These are phyloP conservation scores for Paratinospora sagittata DNA, from an alignment of 164 flowering plant genomes.

Conservation along the genomic window DNA sequence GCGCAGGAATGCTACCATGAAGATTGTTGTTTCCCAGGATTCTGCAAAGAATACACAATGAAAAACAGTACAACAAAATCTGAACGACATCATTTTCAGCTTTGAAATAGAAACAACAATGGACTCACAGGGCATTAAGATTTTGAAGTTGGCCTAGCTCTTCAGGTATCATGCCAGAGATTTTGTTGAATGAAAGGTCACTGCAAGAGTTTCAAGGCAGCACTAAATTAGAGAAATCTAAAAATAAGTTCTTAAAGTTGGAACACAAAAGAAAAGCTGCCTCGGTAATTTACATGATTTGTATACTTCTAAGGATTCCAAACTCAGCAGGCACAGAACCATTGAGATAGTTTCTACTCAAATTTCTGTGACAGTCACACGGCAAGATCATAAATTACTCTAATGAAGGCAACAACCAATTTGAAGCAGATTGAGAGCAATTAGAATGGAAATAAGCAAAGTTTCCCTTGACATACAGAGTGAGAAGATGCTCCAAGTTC, in stretches of 20 bases:
- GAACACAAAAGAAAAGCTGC: background rate
- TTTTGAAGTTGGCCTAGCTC: conserved; percentile 83
- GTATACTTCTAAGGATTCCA: conserved; percentile 75
- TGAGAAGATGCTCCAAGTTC: conserved; percentile 82
- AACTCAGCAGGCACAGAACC: conserved; percentile 68
- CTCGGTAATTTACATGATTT: conserved; percentile 47
- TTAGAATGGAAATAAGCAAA: background rate
- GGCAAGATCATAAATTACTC: background rate
- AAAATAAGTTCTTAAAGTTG: background rate
- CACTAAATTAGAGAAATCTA: background rate
- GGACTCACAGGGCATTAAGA: conserved; percentile 54
- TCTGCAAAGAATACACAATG: conserved; percentile 24
- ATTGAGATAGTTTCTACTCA: conserved; percentile 56
- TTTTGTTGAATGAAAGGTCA: conserved; percentile 69
- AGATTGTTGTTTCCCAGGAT: conserved; percentile 65
- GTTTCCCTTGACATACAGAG: conserved; percentile 37
- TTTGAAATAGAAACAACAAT: background rate
- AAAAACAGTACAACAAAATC: background rate
- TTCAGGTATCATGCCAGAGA: conserved; percentile 61
- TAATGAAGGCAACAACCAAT: too few relatives aligned
- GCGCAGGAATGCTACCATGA: conserved; percentile 62
- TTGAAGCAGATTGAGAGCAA: background rate
- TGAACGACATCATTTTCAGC: background rate
- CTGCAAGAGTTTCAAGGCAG: conserved; percentile 22
- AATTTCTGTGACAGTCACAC: conserved; percentile 32